These are phyloP conservation scores for Sindora glabra DNA, from an alignment of 306 rosid genomes.

Conservation along the genomic window DNA sequence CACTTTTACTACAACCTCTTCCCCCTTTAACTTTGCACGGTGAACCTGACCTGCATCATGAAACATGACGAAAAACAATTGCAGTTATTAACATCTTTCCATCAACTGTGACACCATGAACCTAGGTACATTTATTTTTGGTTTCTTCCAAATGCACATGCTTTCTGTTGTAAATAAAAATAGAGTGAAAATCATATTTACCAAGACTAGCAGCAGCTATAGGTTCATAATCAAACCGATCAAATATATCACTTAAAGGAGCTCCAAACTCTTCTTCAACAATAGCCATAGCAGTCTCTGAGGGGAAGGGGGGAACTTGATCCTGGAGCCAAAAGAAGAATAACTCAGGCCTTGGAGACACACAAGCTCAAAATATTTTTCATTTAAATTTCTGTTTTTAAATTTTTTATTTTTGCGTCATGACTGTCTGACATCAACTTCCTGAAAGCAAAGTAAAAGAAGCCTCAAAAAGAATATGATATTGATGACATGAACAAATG, in stretches of 20 bases:
- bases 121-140: not conserved
- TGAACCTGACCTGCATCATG: conserved; percentile 91
- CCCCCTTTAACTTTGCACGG: conserved; percentile 81
- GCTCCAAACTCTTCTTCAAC: conserved; percentile 92
- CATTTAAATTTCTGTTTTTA: not conserved
- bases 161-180: not conserved
- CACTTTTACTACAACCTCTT: conserved; percentile 86
- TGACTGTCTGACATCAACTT: not conserved
- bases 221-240: conserved; percentile 85
- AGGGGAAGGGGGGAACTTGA: conserved; percentile 99
- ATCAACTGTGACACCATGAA: conserved; percentile 8
- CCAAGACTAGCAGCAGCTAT: conserved; percentile 99
- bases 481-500: no score
- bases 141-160: conserved; percentile 6
- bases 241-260: conserved; percentile 58
- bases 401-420: not conserved
- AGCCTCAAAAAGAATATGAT: no score
- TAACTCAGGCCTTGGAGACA: conserved; percentile 20
- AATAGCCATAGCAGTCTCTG: conserved; percentile 72
- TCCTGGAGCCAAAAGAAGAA: conserved; percentile 49
- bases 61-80: not conserved
- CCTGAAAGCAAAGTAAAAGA: not conserved
- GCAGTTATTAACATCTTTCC: conserved; percentile 8
- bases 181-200: conserved; percentile 31
- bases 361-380: conserved; percentile 1